Evolutionary conservation across 2,329 filamentous ascomycete genomes (phyloP), one percentile per base, ranked within the genome.

Genomic region (Penicillium sp.): DNA sequence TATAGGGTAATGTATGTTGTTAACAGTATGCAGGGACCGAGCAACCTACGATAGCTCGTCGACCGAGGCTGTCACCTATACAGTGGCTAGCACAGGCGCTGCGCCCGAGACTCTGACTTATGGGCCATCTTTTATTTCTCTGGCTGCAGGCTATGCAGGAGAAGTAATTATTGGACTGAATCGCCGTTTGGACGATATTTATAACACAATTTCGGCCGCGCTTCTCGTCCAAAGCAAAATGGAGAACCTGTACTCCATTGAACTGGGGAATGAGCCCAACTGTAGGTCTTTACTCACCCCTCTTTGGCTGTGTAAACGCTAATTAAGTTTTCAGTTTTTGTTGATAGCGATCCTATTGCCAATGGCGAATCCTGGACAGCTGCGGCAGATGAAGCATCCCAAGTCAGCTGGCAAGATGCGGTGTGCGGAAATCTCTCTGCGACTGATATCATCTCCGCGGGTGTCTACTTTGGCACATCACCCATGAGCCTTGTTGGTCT

Each of bases 191-290:
- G 77, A 85, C 60, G 75, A 84, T 46, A 72, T 83, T 19, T 64
- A 71, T n/a, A 85, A 85, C 61, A 85, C 82, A 0, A 80, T 85
- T 35, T 74, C 75, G 0, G 83, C 83, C 0, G 82, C 82, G 2
- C 75, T 74, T 43, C 64, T 75, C 0, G 82, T 78, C 0, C 74
- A 78, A 10, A 63, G 62, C 2, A 65, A 72, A n/a, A 80, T 84
- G 62, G 62, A 59, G 5, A 85, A 83, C 59, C 66, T 85, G 12
- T 71, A 80, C 19, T 80, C 82, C 3, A 81, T 85, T 35, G 82
- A 86, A 64, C 72, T 85, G 1, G 82, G 83, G 2, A 85, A 85
- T 62, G 82, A 85, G 55, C 83, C 83, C 4, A 80, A 84, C 60
- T 83, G 81, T 83, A 64, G 62, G 78, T 23, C 8, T 6, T 2